These are phyloP conservation scores for Guyanaporus albipodus DNA, from an alignment of 768 basidiomycete genomes.

Conservation along the genomic window DNA sequence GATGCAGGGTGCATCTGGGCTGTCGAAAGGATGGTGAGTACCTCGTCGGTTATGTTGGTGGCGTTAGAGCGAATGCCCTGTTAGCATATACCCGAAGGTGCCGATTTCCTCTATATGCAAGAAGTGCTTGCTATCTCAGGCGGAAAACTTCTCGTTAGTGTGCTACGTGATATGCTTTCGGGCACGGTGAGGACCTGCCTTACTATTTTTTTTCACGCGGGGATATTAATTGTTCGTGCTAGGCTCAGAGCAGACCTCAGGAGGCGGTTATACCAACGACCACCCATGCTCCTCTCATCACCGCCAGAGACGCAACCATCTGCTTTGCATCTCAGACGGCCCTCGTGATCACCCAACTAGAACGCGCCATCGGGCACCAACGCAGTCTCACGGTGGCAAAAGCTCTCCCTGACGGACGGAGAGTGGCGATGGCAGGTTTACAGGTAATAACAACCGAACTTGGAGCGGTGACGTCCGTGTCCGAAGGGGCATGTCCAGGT, in stretches of 20 bases:
- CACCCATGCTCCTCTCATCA: conserved; percentile 46
- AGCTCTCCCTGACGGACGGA: conserved; percentile 27
- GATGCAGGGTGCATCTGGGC: conserved; percentile 78
- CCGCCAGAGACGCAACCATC: conserved; percentile 13
- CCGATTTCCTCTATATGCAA: conserved; percentile 53
- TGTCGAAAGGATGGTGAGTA: conserved; percentile 47
- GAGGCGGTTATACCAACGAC: conserved; percentile 22
- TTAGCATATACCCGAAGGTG: conserved; percentile 51
- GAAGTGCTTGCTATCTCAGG: conserved; percentile 58
- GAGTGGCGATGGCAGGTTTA: conserved; percentile 22
- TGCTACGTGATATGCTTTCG: conserved; percentile 58
- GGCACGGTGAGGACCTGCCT: conserved; percentile 43
- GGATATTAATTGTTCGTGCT: background rate
- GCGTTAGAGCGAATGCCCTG: background rate
- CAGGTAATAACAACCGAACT: conserved; percentile 7
- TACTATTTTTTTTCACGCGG: background rate
- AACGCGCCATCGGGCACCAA: conserved; percentile 29
- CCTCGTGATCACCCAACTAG: conserved; percentile 14
- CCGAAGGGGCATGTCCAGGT: conserved; percentile 33
- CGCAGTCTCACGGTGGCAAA: conserved; percentile 19
- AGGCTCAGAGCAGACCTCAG: conserved; percentile 55
- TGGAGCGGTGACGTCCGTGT: background rate
- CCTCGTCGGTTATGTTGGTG: background rate
- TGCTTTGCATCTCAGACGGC: conserved; percentile 23
- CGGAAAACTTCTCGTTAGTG: conserved; percentile 66